Evolutionary conservation across 2,329 filamentous ascomycete genomes (phyloP).

Genomic region (Mollisia scopiformis): DNA sequence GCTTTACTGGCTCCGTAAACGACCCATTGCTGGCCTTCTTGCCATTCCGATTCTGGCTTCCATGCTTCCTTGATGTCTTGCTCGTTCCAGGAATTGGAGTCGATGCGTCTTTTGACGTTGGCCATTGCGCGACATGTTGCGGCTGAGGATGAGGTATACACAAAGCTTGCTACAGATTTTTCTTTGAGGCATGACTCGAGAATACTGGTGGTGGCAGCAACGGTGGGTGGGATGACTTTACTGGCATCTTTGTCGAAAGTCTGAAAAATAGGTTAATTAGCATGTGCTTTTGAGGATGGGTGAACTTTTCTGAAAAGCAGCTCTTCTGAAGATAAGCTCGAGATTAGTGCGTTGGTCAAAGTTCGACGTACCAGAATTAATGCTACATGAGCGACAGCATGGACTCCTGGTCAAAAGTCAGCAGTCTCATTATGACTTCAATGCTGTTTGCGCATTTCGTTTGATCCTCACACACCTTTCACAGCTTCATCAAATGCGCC

Average conservation of each 20-base stretch:
- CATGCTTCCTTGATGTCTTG: conserved; percentile 37
- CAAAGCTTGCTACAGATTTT: conserved; percentile 41
- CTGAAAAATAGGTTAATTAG: too few relatives aligned
- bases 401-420: conserved; percentile 18
- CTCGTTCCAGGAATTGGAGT: conserved; percentile 38
- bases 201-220: conserved; percentile 33
- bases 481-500: conserved; percentile 30
- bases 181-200: conserved; percentile 41
- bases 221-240: conserved; percentile 40
- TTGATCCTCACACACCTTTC: conserved; percentile 22
- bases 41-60: conserved; percentile 36
- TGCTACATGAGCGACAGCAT: conserved; percentile 44
- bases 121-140: conserved; percentile 24
- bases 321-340: too few relatives aligned
- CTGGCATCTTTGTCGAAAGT: conserved; percentile 42
- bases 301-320: too few relatives aligned
- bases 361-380: too few relatives aligned
- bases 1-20: conserved; percentile 43
- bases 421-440: not conserved
- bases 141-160: conserved; percentile 40
- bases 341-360: too few relatives aligned
- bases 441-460: not conserved
- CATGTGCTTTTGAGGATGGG: too few relatives aligned
- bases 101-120: conserved; percentile 25
- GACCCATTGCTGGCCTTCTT: conserved; percentile 10